Percentiles rank a stretch among this genome's conserved stretches.
phyloP scores from a whole-genome alignment of 2,329 filamentous ascomycete genomes.

The Myriosclerotinia scirpicola region DNA sequence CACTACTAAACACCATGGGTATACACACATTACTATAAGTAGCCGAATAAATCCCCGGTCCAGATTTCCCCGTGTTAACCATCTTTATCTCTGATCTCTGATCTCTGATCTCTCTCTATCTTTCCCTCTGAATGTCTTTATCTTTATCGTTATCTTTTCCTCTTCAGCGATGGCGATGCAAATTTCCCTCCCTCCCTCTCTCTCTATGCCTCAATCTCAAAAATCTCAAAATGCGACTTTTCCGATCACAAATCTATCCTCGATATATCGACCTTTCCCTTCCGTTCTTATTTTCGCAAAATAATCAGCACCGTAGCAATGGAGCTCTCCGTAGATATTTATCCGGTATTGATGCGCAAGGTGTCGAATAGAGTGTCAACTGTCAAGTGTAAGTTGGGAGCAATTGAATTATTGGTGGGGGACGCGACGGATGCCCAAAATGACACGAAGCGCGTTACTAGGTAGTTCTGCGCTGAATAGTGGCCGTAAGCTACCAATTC shows the following conservation, averaged over 20 bases:
- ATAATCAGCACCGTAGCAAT: not conserved
- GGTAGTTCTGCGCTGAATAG: not conserved
- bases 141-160: too few species aligned
- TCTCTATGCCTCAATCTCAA: too few species aligned
- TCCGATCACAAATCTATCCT: too few species aligned
- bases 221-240: too few species aligned
- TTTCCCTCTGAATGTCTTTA: too few species aligned
- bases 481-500: not conserved
- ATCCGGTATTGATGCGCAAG: not conserved
- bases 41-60: conserved; percentile 58
- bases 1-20: not conserved
- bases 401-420: conserved; percentile 1
- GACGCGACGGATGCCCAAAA: conserved; percentile 11
- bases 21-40: conserved; percentile 65
- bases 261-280: too few species aligned
- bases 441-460: conserved; percentile 13
- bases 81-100: conserved; percentile 31
- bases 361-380: too few species aligned
- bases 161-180: too few species aligned
- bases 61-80: conserved; percentile 39
- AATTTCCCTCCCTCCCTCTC: too few species aligned
- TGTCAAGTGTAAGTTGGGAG: not conserved
- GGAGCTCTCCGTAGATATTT: too few species aligned
- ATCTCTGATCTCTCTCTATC: too few species aligned
- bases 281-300: too few species aligned